Percentiles rank a stretch among this genome's conserved stretches.
phyloP scores from a whole-genome alignment of 2,329 filamentous ascomycete species.

The Fusarium xyrophilum region DNA sequence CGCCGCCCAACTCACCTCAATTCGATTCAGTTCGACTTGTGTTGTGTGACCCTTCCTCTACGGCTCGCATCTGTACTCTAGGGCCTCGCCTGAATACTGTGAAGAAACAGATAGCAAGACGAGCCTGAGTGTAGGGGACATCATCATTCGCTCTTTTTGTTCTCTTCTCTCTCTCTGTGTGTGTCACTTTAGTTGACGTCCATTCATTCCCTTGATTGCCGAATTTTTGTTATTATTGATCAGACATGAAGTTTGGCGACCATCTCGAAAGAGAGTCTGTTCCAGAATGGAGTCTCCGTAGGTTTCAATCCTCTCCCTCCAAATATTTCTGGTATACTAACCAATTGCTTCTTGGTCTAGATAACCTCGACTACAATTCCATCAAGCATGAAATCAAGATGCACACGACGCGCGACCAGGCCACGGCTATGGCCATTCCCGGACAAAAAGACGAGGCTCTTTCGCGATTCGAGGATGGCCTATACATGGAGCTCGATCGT shows the following conservation, averaged over 20 bases:
- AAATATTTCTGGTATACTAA: slow-evolving; percentile 1
- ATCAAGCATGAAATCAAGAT: slow-evolving; percentile 85
- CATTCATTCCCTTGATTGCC: slow-evolving; percentile 1
- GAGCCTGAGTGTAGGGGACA: slow-evolving; percentile 1
- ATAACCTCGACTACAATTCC: slow-evolving; percentile 89
- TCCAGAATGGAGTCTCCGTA: slow-evolving; percentile 81
- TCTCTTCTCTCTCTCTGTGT: background rate
- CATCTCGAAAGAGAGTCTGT: slow-evolving; percentile 78
- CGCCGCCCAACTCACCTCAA: slow-evolving; percentile 2
- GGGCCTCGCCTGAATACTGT: background rate
- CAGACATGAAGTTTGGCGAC: slow-evolving; percentile 52
- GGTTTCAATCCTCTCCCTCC: slow-evolving; percentile 40
- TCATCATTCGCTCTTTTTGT: background rate
- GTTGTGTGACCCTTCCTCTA: background rate
- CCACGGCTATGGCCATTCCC: slow-evolving; percentile 75
- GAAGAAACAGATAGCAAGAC: background rate
- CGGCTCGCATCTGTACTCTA: slow-evolving; percentile 9
- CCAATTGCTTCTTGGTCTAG: slow-evolving; percentile 53
- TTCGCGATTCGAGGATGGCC: slow-evolving; percentile 71
- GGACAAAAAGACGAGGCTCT: slow-evolving; percentile 68
- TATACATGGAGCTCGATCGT: slow-evolving; percentile 72
- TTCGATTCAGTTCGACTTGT: background rate
- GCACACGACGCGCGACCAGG: slow-evolving; percentile 75
- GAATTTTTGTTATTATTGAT: background rate
- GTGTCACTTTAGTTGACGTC: background rate